Evolutionary conservation across 495 filamentous ascomycete species (phyloP), one percentile per base, ranked within the genome.

Genomic region (Neurospora intermedia): DNA sequence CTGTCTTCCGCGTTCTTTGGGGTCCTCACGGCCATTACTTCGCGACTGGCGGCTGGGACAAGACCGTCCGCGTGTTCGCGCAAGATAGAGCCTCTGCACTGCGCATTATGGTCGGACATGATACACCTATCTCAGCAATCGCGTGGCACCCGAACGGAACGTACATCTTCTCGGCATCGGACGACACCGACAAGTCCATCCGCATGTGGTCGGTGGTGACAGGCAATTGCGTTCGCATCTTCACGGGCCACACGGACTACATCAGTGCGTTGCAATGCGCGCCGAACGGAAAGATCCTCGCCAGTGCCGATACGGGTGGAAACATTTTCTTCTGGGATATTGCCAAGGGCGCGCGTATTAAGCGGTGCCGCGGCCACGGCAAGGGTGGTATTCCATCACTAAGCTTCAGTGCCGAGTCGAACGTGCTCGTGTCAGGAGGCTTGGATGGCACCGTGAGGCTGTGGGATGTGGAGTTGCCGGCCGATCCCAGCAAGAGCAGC

Each of bases 11-110:
- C 74, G 84, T 97, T 6, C 87, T 88, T 20, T 99, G 94, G 91
- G 91, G 92, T n/a, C 96, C 96, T 0, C 94, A 92, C 72, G 96
- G 96, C 5, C 94, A 97, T 79, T 99, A 98, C 82, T 99, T 99
- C 79, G 88, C 90, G n/a, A 92, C 92, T 20, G 91, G 88, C 6
- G 92, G 91, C 7, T 90, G 91, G 79, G 96, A 99, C 78, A 93
- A 92, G 79, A 97, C 94, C 3, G 93, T 94, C 10, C 90, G 96
- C 18, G 84, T 98, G 15, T 99, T 94, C 91, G 88, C 88, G 35
- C 95, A 94, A 62, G 94, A 98, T 78, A 92, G 96, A 54, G 93
- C 96, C 73, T 93, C 93, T 42, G 90, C 92, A n/a, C 88, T 92
- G 54, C 91, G 95, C 38, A 89, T 98, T 59, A 92, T 97, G 77